These are phyloP conservation scores for Ochetophila trinervis DNA, from an alignment of 306 rosid genomes.

Conservation along the genomic window DNA sequence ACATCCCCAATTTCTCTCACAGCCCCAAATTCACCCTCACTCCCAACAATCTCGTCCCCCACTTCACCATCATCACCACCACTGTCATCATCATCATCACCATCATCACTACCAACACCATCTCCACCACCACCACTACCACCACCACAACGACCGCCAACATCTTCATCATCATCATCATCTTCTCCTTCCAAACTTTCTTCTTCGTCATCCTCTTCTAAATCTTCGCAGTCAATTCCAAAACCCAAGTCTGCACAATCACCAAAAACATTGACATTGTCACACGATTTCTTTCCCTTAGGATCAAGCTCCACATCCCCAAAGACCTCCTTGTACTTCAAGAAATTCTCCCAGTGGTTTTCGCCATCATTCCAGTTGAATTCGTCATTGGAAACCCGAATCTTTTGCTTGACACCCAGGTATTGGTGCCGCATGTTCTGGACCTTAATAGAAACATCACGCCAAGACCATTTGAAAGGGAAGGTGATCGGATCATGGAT, in stretches of 20 bases:
- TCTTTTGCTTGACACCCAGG: slow-evolving; percentile 92
- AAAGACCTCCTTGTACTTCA: slow-evolving; percentile 73
- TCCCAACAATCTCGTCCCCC: slow-evolving; percentile 25
- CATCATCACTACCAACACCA: slow-evolving; percentile 16
- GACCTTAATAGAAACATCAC: slow-evolving; percentile 95
- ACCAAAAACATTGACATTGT: slow-evolving; percentile 36
- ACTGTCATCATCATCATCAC: slow-evolving; percentile 10
- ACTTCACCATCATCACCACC: slow-evolving; percentile 21
- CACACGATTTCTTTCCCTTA: slow-evolving; percentile 36
- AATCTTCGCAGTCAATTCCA: slow-evolving; percentile 44
- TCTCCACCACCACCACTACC: slow-evolving; percentile 2
- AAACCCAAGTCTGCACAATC: slow-evolving; percentile 59
- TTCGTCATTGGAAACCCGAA: slow-evolving; percentile 51
- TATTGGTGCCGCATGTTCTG: slow-evolving; percentile 99
- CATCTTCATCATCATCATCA: slow-evolving; percentile 24
- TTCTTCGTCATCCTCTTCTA: slow-evolving; percentile 37
- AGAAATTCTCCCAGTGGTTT: slow-evolving; percentile 91
- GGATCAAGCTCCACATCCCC: slow-evolving; percentile 68
- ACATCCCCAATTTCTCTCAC: slow-evolving; percentile 23
- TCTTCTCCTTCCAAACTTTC: slow-evolving; percentile 26
- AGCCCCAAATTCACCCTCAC: slow-evolving; percentile 30
- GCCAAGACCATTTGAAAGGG: slow-evolving; percentile 96
- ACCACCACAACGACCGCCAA: background rate
- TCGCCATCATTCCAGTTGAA: slow-evolving; percentile 90
- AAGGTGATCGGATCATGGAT: slow-evolving; percentile 52